phyloP scores from a whole-genome alignment of 1,139 yeast genomes.

The Candida sojae region DNA sequence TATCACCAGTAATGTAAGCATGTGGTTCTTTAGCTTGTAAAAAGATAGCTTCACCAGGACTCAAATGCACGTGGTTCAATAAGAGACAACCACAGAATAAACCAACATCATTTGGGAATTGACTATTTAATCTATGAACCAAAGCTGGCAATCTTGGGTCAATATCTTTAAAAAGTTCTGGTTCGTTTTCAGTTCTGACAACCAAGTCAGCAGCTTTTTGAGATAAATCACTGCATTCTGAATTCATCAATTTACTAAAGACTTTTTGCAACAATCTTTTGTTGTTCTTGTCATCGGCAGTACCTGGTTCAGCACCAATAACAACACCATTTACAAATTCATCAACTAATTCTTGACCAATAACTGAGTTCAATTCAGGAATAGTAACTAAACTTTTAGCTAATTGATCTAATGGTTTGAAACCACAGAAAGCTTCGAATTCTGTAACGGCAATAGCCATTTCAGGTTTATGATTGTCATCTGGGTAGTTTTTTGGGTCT shows the following conservation, averaged over 20 bases:
- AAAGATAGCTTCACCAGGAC: constrained; percentile 96
- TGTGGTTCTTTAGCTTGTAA: constrained; percentile 97
- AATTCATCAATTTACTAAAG: constrained; percentile 81
- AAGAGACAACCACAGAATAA: constrained; percentile 92
- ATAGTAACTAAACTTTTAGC: constrained; percentile 64
- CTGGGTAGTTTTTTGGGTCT: constrained; percentile 96
- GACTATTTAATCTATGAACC: constrained; percentile 73
- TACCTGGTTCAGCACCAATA: constrained; percentile 44
- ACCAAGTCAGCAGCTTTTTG: constrained; percentile 63
- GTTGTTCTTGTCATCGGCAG: constrained; percentile 52
- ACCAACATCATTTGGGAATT: constrained; percentile 93
- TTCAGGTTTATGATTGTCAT: constrained; percentile 97
- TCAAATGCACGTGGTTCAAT: constrained; percentile 80
- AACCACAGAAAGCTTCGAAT: constrained; percentile 98
- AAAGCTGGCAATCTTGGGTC: constrained; percentile 64
- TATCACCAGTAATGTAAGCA: constrained; percentile 95
- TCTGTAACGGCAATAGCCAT: constrained; percentile 97
- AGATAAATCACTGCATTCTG: constrained; percentile 57
- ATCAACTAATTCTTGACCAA: constrained; percentile 60
- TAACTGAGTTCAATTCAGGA: constrained; percentile 73
- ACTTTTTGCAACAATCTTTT: constrained; percentile 69
- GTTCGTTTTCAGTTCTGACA: constrained; percentile 54
- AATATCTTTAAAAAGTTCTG: constrained; percentile 47
- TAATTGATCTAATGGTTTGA: constrained; percentile 84
- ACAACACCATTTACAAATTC: constrained; percentile 55